Base-by-base conservation (phyloP, 225 moss, liverwort and hornwort genomes). In the Polytrichum commune region DNA sequence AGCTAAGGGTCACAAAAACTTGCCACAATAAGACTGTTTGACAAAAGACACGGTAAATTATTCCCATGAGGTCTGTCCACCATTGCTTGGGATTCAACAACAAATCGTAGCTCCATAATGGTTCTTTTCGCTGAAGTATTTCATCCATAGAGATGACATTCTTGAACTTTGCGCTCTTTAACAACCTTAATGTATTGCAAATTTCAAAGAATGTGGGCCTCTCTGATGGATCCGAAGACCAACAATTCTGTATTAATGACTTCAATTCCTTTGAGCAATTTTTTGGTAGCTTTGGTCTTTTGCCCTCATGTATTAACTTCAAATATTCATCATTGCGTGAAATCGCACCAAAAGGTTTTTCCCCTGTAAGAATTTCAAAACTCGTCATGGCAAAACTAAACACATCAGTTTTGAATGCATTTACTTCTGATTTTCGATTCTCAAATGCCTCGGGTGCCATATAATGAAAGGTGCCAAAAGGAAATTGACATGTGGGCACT, bases 171-270 rank as follows among this genome's bases (percentile, higher is more conserved):
- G 30, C 16, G 1, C 30, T 65, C 64, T 65, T 65, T 19, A 65
- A 22, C 2, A 65, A 19, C 29, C 10, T 35, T 26, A 68, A 55
- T 6, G 1, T 55, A 20, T 13, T 9, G 8, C 27, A 25, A 27
- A 68, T 68, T 7, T 53, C 6, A 6, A 55, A 10, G 55, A 68
- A 68, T 26, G 68, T 55, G 53, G 68, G 68, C 27, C 68, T 54
- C 27, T n/a, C 24, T n/a, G 25, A 33, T 33, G 66, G 66, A 19
- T 66, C 66, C 2, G 4, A 66, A n/a, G n/a, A 33, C 66, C 46
- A 66, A 66, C 66, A 66, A 46, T 58, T n/a, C 6, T 6, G 1
- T 58, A 58, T 22, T 8, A 58, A 22, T 58, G 57, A 58, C 23
- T 8, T 58, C 57, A 58, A 58, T 23, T 58, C 57, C 8, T 58